A percentile compares a stretch with the other conserved stretches of the same genome.
Evolutionary conservation across 106 monocot genomes (phyloP).

Genomic region (Acorus calamus): DNA sequence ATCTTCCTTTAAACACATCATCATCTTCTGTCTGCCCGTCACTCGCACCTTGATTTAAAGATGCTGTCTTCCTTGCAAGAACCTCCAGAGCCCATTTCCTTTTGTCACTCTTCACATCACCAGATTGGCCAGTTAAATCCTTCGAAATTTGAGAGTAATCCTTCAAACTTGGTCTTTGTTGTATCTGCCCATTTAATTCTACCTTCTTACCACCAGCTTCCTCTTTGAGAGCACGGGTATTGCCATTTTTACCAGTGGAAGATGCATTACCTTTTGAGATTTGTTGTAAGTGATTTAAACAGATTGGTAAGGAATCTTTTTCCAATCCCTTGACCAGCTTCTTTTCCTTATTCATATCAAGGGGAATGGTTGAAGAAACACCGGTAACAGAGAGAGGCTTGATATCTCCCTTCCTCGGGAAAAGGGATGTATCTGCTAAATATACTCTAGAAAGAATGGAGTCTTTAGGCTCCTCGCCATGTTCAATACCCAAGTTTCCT

Average conservation of each 20-base stretch:
- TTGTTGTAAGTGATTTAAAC: background rate
- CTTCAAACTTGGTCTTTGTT: constrained; percentile 5
- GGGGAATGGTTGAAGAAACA: constrained; percentile 11
- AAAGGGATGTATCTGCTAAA: constrained; percentile 84
- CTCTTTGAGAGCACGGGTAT: constrained; percentile 5
- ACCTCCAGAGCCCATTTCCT: constrained; percentile 86
- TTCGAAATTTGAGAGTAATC: constrained; percentile 10
- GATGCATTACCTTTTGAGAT: constrained; percentile 13
- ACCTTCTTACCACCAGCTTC: constrained; percentile 17
- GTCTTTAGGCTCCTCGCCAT: constrained; percentile 22
- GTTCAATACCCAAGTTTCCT: constrained; percentile 22
- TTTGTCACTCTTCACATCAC: constrained; percentile 50
- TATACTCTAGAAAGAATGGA: constrained; percentile 87
- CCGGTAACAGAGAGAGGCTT: constrained; percentile 67
- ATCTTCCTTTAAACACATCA: constrained; percentile 43
- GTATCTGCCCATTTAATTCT: constrained; percentile 4
- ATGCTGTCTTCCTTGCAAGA: constrained; percentile 76
- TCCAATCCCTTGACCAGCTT: constrained; percentile 1
- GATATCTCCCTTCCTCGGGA: constrained; percentile 77
- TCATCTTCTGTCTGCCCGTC: constrained; percentile 30
- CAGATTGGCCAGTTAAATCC: constrained; percentile 17
- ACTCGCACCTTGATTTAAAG: constrained; percentile 14
- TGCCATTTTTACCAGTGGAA: constrained; percentile 15
- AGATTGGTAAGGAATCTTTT: constrained; percentile 7
- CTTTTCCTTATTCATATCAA: constrained; percentile 5